Conservation (phyloP, 2,329 filamentous ascomycete species). For the Curvularia hawaiiensis region DNA sequence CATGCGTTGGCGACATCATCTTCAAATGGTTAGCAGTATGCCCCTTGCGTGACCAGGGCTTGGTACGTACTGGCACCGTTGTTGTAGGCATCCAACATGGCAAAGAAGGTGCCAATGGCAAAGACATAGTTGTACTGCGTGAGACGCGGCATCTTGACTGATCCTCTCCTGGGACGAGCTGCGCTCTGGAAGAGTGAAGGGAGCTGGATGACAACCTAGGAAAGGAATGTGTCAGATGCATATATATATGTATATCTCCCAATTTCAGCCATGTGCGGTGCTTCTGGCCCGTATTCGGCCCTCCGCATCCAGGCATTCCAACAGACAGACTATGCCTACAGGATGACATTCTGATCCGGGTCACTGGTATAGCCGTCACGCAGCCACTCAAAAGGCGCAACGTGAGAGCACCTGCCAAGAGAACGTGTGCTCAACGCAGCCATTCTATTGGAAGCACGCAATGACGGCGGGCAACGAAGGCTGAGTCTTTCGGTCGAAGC, state of each 20-base stretch:
- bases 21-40: slow-evolving; percentile 22
- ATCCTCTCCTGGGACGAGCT: slow-evolving; percentile 20
- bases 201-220: slow-evolving; percentile 18
- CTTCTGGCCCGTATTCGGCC: slow-evolving; percentile 15
- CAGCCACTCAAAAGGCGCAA: slow-evolving; percentile 19
- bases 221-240: slow-evolving; percentile 21
- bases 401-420: slow-evolving; percentile 12
- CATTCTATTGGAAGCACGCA: slow-evolving; percentile 19
- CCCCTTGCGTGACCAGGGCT: not conserved
- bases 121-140: slow-evolving; percentile 70
- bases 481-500: not conserved
- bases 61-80: slow-evolving; percentile 72
- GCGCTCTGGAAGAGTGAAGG: slow-evolving; percentile 17
- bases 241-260: slow-evolving; percentile 26
- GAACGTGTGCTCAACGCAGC: slow-evolving; percentile 22
- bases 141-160: slow-evolving; percentile 29
- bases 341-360: slow-evolving; percentile 12
- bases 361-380: slow-evolving; percentile 12
- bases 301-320: not conserved
- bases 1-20: slow-evolving; percentile 86
- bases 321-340: not conserved
- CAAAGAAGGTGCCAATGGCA: slow-evolving; percentile 76
- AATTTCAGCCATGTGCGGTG: slow-evolving; percentile 19
- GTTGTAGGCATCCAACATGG: slow-evolving; percentile 77
- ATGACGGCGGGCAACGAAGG: not conserved